Percentiles rank a stretch among this genome's conserved stretches.
Evolutionary conservation across 768 basidiomycete species (phyloP).

Genomic region (Lactarius sp.): DNA sequence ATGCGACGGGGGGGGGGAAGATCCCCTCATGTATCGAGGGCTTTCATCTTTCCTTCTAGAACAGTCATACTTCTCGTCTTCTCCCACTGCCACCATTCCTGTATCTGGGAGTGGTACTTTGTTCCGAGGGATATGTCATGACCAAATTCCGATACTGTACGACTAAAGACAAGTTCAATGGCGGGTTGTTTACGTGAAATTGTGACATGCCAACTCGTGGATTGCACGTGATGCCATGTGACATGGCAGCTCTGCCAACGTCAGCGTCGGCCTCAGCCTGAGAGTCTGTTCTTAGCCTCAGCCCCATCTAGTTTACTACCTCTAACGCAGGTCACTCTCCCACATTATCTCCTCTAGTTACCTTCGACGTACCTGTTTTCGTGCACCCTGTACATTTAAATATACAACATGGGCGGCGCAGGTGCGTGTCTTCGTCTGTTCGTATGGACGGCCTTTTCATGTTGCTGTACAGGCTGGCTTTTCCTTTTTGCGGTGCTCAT

Average conservation of each 20-base stretch:
- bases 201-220: not conserved
- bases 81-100: too few relatives aligned
- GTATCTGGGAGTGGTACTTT: too few relatives aligned
- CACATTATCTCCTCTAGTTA: not conserved
- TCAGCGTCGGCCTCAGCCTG: not conserved
- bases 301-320: not conserved
- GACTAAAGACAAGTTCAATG: too few relatives aligned
- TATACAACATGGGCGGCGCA: constrained; percentile 38
- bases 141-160: too few relatives aligned
- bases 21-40: not conserved
- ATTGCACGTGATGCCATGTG: not conserved
- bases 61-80: too few relatives aligned
- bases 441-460: not conserved
- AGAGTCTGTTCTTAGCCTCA: not conserved
- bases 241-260: constrained; percentile 5
- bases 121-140: too few relatives aligned
- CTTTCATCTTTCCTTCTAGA: too few relatives aligned
- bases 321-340: constrained; percentile 1
- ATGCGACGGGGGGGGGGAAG: not conserved
- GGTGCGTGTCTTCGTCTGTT: constrained; percentile 33
- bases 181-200: not conserved
- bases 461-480: constrained; percentile 67
- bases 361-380: not conserved
- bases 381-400: constrained; percentile 11
- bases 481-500: constrained; percentile 95